Evolutionary conservation across 805 yeast genomes (phyloP).

Genomic region (Trichomonascus vanleenenianus): DNA sequence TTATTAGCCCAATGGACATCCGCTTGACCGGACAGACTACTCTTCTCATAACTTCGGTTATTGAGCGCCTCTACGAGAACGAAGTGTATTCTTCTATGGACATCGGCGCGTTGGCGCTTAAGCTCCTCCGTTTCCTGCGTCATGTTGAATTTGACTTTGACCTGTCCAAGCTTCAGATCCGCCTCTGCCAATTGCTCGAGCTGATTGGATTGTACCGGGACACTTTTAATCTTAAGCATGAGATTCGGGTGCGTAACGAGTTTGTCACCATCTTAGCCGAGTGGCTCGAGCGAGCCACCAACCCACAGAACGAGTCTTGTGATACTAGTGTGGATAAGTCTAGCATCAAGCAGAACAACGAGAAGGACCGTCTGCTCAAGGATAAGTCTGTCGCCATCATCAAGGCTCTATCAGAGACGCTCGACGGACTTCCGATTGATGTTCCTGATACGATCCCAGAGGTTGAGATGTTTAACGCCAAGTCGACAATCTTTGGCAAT

Average conservation of each 20-base stretch:
- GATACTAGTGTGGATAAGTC: constrained; percentile 5
- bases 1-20: not conserved
- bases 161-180: constrained; percentile 14
- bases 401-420: constrained; percentile 13
- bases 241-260: constrained; percentile 16
- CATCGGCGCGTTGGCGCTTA: constrained; percentile 17
- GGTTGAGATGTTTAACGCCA: constrained; percentile 26
- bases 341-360: constrained; percentile 2
- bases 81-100: constrained; percentile 19
- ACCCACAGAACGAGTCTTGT: not conserved
- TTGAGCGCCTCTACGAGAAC: constrained; percentile 19
- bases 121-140: constrained; percentile 16
- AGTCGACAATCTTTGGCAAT: constrained; percentile 38
- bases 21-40: constrained; percentile 16
- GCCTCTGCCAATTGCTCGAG: constrained; percentile 20
- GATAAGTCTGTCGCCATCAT: constrained; percentile 17
- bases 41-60: constrained; percentile 16
- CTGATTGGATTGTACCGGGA: constrained; percentile 19
- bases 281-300: constrained; percentile 19
- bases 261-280: constrained; percentile 19
- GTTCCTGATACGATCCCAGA: constrained; percentile 15
- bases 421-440: constrained; percentile 16
- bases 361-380: constrained; percentile 12
- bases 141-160: constrained; percentile 8
- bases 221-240: constrained; percentile 18